Base-by-base conservation (phyloP, 768 basidiomycete genomes). In the Chlorophyllum brunneum region DNA sequence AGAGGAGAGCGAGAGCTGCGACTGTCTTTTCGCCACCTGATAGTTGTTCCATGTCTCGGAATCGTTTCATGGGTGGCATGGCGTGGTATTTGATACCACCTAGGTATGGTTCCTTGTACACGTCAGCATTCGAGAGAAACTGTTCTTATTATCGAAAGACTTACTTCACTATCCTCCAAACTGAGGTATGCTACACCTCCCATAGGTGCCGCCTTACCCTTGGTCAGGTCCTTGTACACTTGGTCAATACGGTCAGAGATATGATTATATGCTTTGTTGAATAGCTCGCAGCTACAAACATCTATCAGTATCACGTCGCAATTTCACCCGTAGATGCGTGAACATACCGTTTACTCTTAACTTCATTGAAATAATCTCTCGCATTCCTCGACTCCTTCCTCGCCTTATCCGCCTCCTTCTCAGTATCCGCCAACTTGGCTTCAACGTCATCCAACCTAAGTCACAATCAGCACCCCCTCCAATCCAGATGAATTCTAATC, bases 41-140 rank as follows among this genome's bases (percentile, higher is more conserved):
- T 11, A 98, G 75, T 66, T 98, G 95, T 54, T 98, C 95, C 95
- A 98, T 98, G 65, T 98, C 97, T 56, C 95, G 81, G 79, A 98
- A 98, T 2, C 94, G 88, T 67, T 99, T 99, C 87, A 98, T 95
- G 0, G 97, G 97, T 0, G 97, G 97, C 97, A 98, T 99, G 1
- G 95, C 95, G 63, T 98, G 95, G 65, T 98, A 98, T 68, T 97
- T 98, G 73, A 99, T 92, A 48, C 97, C 70, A 5, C 68, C 70
- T 26, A 65, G 63, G 45, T 66, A 65, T 22, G 62, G 67, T 61
- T 69, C 67, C 68, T 72, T 37, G 10, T n/a, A 22, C 39, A 29
- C 15, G 37, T 40, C 24, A 26, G 39, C 42, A 24, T 52, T 30
- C 20, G 22, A 11, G 11, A 10, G 20, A 10, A 34, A 23, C 33